Evolutionary conservation across 2,329 filamentous ascomycete genomes (phyloP), one percentile per base, ranked within the genome.

Genomic region (Xylariales sp.): DNA sequence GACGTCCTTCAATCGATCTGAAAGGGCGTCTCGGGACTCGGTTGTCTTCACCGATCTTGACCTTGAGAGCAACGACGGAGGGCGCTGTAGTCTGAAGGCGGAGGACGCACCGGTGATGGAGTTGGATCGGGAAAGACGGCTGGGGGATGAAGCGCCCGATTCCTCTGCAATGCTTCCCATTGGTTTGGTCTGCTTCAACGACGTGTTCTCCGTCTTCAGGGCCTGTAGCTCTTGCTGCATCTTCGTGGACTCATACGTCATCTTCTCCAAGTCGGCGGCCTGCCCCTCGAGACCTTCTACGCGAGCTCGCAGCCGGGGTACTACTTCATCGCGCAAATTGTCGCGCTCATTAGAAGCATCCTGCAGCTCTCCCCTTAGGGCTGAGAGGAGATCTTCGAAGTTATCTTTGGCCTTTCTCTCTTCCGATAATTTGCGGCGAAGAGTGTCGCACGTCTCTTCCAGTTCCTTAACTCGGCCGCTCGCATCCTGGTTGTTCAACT

Each of bases 391-490:
- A 58, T 96, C 90, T 63, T 97, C 89, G 52, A 97, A 94, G 59
- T 94, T 96, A 55, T 88, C 83, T 60, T 95, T 96, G 51, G 86
- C 81, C 58, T 87, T 78, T 40, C 86, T 78, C 64, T 98, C 93
- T 55, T 97, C 89, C 1, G 78, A 72, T 30, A 98, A 71, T 49
- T 87, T 84, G 50, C 90, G 81, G 46, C 85, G 81, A 33, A 91
- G 76, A 54, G 94, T 88, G 49, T 95, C 89, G 46, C 95, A 81
- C 0, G 81, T 81, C 37, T 65, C 70, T 60, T 96, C 89, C 18
- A 97, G 72, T 49, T 95, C 87, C 55, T 78, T 83, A 25, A 93
- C 70, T 38, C 84, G 78, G 18, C 69, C 73, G 42, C 63, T 73
- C 17, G 72, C 73, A 56, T 83, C 69, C 41, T 75, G 56, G 46